These are phyloP conservation scores for Phascolomyces articulosus DNA, from an alignment of 371 early-diverging fungal species.

Conservation along the genomic window DNA sequence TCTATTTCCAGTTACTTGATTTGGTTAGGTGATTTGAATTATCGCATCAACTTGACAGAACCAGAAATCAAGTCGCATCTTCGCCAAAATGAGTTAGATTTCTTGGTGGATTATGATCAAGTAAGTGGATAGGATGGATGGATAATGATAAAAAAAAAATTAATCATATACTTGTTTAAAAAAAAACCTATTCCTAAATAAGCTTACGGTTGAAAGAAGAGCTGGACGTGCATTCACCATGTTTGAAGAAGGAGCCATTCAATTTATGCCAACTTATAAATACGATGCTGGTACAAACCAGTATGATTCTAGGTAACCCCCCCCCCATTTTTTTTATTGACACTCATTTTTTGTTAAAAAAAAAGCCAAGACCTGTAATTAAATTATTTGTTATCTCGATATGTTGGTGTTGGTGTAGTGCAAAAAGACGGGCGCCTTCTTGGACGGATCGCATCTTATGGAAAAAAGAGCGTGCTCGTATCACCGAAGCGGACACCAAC, in stretches of 20 bases:
- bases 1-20: constrained; percentile 68
- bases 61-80: constrained; percentile 60
- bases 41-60: constrained; percentile 75
- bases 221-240: constrained; percentile 70
- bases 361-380: background rate
- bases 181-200: no score
- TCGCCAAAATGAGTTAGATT: constrained; percentile 51
- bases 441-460: constrained; percentile 95
- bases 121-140: constrained; percentile 25
- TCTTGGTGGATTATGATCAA: constrained; percentile 73
- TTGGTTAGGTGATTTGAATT: constrained; percentile 96
- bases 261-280: constrained; percentile 94
- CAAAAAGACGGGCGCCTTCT: constrained; percentile 85
- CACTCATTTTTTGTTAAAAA: no score
- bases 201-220: constrained; percentile 43
- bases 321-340: background rate
- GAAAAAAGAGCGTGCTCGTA: constrained; percentile 51
- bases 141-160: background rate
- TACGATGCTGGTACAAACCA: constrained; percentile 81
- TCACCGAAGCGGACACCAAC: constrained; percentile 9
- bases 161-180: no score
- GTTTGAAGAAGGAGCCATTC: constrained; percentile 81
- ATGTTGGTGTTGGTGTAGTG: constrained; percentile 38
- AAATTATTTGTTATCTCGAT: background rate
- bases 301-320: constrained; percentile 81